These are phyloP conservation scores for Venturiaceae sp. DNA, from an alignment of 2,329 filamentous ascomycete species.

Conservation along the genomic window DNA sequence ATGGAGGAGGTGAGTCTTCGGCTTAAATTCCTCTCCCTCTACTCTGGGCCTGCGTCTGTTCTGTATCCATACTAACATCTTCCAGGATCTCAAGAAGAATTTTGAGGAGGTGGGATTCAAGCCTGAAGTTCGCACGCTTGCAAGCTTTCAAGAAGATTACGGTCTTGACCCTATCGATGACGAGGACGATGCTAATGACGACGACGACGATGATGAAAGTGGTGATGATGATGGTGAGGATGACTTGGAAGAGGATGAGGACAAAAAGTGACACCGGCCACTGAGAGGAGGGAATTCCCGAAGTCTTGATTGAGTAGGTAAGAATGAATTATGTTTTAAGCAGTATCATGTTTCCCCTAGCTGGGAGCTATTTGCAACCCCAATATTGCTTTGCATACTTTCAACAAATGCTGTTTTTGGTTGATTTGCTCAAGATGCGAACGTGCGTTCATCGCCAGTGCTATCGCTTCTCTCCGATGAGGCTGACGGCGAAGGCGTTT, in stretches of 20 bases:
- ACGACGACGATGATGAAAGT: slow-evolving; percentile 41
- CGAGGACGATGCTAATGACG: slow-evolving; percentile 49
- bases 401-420: too few species aligned
- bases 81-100: slow-evolving; percentile 62
- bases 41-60: slow-evolving; percentile 8
- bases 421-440: too few species aligned
- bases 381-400: too few species aligned
- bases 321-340: too few species aligned
- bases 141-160: slow-evolving; percentile 83
- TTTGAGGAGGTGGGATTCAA: slow-evolving; percentile 71
- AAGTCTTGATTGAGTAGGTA: too few species aligned
- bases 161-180: slow-evolving; percentile 58
- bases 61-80: slow-evolving; percentile 1
- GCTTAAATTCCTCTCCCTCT: background rate
- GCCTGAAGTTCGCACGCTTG: slow-evolving; percentile 62
- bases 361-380: too few species aligned
- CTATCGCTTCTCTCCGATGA: too few species aligned
- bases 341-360: too few species aligned
- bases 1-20: slow-evolving; percentile 66
- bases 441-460: too few species aligned
- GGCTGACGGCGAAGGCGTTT: too few species aligned
- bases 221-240: slow-evolving; percentile 38
- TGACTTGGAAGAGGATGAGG: slow-evolving; percentile 22
- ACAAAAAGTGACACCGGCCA: background rate
- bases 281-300: too few species aligned